Percentiles rank a stretch among this genome's conserved stretches.
These are phyloP conservation scores for Podospora conica DNA, from an alignment of 495 filamentous ascomycete species.

Conservation along the genomic window DNA sequence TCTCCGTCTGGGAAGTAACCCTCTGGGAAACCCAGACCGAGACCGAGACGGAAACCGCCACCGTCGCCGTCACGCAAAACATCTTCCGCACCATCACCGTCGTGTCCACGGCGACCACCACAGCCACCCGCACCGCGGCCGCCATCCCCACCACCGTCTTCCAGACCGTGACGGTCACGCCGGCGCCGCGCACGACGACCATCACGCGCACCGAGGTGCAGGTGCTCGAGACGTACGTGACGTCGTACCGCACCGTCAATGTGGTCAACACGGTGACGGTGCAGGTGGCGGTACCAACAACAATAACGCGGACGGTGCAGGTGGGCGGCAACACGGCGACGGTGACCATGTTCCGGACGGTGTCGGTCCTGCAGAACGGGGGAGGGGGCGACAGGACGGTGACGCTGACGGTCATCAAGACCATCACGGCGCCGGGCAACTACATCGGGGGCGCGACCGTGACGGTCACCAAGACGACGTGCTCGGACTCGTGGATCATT, in stretches of 20 bases:
- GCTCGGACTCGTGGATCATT: background rate
- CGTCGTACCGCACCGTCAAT: background rate
- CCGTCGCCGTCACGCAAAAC: slow-evolving; percentile 4
- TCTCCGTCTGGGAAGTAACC: slow-evolving; percentile 1
- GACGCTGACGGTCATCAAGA: slow-evolving; percentile 7
- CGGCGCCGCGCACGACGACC: slow-evolving; percentile 5
- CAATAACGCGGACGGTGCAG: background rate
- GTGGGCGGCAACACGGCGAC: background rate
- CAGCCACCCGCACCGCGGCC: background rate
- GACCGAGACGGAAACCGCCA: background rate
- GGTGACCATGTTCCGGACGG: slow-evolving; percentile 1
- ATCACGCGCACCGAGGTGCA: slow-evolving; percentile 1
- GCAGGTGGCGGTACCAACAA: background rate
- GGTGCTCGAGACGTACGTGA: background rate
- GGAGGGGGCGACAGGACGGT: background rate
- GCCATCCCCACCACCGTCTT: background rate
- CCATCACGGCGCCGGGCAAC: slow-evolving; percentile 7
- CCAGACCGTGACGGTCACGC: background rate
- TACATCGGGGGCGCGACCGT: background rate
- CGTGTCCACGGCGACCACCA: background rate
- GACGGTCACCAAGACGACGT: background rate
- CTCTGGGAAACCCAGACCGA: background rate
- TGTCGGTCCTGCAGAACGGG: slow-evolving; percentile 1
- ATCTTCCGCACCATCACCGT: slow-evolving; percentile 10
- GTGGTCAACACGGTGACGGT: background rate